These are phyloP conservation scores for Lasiosphaeria miniovina DNA, from an alignment of 495 filamentous ascomycete species.

Conservation along the genomic window DNA sequence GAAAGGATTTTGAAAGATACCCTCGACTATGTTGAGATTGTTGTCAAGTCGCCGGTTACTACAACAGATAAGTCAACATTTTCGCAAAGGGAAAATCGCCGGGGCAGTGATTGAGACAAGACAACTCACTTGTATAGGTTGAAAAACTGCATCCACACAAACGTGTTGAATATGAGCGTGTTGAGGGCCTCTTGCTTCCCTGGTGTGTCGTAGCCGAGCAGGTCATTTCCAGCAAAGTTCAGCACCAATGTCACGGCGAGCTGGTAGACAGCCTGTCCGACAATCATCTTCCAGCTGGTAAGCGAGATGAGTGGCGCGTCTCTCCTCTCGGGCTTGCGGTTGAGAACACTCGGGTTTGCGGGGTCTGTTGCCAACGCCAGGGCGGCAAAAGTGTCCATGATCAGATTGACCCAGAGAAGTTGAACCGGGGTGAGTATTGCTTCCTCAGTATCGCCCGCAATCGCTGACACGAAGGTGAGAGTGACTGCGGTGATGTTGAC, in stretches of 20 bases:
- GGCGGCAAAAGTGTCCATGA: constrained; percentile 96
- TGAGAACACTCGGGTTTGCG: constrained; percentile 64
- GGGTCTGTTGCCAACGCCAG: constrained; percentile 87
- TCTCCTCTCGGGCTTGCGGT: constrained; percentile 74
- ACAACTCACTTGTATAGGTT: constrained; percentile 65
- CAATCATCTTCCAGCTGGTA: constrained; percentile 94
- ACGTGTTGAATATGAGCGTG: constrained; percentile 85
- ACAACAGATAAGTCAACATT: constrained; percentile 30
- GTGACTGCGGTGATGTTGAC: constrained; percentile 87
- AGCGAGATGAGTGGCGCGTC: constrained; percentile 71
- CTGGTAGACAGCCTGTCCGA: constrained; percentile 81
- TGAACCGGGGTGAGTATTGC: constrained; percentile 83
- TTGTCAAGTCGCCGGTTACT: constrained; percentile 71
- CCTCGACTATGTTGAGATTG: constrained; percentile 81
- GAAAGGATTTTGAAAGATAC: constrained; percentile 67
- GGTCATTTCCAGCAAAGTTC: constrained; percentile 65
- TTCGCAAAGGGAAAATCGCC: constrained; percentile 22
- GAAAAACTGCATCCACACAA: constrained; percentile 95
- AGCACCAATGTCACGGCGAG: constrained; percentile 74
- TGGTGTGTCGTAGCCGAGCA: constrained; percentile 54
- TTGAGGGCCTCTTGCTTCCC: constrained; percentile 45
- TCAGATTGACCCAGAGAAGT: constrained; percentile 87
- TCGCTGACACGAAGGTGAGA: constrained; percentile 80
- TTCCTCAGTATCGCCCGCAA: constrained; percentile 59
- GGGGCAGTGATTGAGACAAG: not conserved